Evolutionary conservation across 805 yeast genomes (phyloP), one percentile per base, ranked within the genome.

Genomic region (Ogataea corticis): DNA sequence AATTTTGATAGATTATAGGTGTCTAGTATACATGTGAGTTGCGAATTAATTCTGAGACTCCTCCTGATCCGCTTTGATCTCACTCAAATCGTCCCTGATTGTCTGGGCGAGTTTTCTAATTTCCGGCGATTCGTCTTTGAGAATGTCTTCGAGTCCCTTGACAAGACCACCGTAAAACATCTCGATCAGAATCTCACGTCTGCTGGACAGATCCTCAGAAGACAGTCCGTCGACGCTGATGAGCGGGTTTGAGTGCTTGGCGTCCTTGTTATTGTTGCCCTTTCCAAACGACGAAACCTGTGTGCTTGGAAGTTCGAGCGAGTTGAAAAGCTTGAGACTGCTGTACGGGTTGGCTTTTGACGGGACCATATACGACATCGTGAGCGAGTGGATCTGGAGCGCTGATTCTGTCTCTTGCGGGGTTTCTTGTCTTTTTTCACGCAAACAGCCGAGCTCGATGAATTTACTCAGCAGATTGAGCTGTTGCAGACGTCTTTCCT

Each of bases 341-440:
- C 80, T 76, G 60, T 67, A 89, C 2, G 92, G 87, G 49, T 80
- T 79, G 0, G 92, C 78, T 2, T 69, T 70, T 0, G 65, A 58
- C 0, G 88, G 82, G 3, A 80, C 54, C 58, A 83, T 58, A 58
- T 84, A 84, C 49, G 73, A 65, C 12, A 56, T 52, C 0, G 87
- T 72, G 36, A 76, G 67, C 4, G 80, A 73, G 54, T 81, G 87
- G 3, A 60, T 34, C 54, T 62, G 58, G 13, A 50, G 44, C 15
- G 52, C 52, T 12, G 33, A 10, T 14, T 25, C 38, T 3, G 27
- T 46, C 2, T 15, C 14, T 7, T 15, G 25, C 11, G 28, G 12
- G 11, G 29, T 37, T 27, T 25, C 49, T 15, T 44, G 36, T n/a
- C 50, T 23, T n/a, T 50, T 46, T 32, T 51, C 57, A 25, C 44